Conservation (phyloP, 2,329 filamentous ascomycete species). For the Proliferodiscus dingleyae region DNA sequence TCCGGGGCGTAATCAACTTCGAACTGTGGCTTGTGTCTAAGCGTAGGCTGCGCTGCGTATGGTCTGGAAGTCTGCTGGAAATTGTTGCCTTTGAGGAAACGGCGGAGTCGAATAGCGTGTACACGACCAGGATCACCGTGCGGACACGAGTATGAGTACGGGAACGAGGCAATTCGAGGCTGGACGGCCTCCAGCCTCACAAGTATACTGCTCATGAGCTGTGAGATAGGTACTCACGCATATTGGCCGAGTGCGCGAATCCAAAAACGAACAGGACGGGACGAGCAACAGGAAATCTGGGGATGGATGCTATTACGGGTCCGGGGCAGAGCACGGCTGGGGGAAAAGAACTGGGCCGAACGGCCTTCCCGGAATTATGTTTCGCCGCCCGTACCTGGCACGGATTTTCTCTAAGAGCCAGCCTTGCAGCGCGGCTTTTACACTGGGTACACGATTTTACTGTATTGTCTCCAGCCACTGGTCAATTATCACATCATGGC, state of each 20-base stretch:
- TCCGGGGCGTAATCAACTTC: no score
- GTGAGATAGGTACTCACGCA: background rate
- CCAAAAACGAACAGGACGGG: background rate
- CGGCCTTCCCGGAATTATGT: background rate
- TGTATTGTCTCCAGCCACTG: background rate
- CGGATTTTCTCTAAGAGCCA: background rate
- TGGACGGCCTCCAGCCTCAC: constrained; percentile 21
- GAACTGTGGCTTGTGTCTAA: no score
- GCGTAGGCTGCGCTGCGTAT: background rate
- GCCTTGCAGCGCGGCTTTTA: background rate
- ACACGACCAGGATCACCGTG: constrained; percentile 20
- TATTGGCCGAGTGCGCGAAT: background rate
- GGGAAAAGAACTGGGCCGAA: background rate
- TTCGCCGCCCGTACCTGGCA: background rate
- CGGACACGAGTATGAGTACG: constrained; percentile 21
- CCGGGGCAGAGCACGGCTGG: background rate
- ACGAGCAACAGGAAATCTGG: background rate
- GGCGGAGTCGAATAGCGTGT: constrained; percentile 19
- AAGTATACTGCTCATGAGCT: constrained; percentile 18
- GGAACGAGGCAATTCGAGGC: constrained; percentile 22
- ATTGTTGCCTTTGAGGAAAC: constrained; percentile 4
- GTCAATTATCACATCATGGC: constrained; percentile 62
- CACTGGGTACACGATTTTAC: no score
- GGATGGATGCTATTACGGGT: background rate
- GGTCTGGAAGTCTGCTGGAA: background rate